A percentile compares a stretch with the other conserved stretches of the same genome.
Conservation (phyloP, 768 basidiomycete species). For the Chiua virens region DNA sequence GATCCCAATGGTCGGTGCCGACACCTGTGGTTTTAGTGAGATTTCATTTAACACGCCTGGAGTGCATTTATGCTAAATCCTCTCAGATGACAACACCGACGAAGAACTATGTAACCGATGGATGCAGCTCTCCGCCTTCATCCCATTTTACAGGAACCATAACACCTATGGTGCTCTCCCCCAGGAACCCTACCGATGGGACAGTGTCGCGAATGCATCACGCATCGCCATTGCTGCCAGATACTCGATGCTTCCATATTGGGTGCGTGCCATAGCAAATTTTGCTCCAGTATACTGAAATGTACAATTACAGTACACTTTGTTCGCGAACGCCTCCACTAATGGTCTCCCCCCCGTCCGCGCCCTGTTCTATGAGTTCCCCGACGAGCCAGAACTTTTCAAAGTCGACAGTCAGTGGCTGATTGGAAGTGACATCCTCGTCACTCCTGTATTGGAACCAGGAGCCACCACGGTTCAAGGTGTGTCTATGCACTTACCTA, state of each 20-base stretch:
- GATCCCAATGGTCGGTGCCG: conserved; percentile 82
- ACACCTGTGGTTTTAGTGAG: conserved; percentile 46
- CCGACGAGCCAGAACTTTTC: conserved; percentile 62
- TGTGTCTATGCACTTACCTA: conserved; percentile 21
- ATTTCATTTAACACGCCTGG: neutral
- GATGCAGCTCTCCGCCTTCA: conserved; percentile 85
- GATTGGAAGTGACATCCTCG: conserved; percentile 66
- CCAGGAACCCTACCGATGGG: conserved; percentile 85
- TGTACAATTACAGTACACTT: conserved; percentile 53
- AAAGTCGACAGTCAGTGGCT: conserved; percentile 70
- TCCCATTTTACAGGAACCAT: conserved; percentile 83
- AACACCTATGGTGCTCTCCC: conserved; percentile 61
- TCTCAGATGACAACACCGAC: conserved; percentile 55
- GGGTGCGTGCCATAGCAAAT: conserved; percentile 46
- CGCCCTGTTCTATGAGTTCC: conserved; percentile 77
- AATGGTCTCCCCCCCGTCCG: no score
- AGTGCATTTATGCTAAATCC: neutral
- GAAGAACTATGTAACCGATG: conserved; percentile 83
- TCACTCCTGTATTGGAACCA: no score
- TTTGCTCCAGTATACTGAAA: neutral
- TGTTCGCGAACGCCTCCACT: conserved; percentile 68
- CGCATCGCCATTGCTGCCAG: conserved; percentile 66
- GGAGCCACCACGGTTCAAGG: conserved; percentile 69
- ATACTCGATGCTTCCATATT: conserved; percentile 75
- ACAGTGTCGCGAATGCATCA: conserved; percentile 75